phyloP scores from a whole-genome alignment of 768 basidiomycete genomes.

The Mycena amicta region DNA sequence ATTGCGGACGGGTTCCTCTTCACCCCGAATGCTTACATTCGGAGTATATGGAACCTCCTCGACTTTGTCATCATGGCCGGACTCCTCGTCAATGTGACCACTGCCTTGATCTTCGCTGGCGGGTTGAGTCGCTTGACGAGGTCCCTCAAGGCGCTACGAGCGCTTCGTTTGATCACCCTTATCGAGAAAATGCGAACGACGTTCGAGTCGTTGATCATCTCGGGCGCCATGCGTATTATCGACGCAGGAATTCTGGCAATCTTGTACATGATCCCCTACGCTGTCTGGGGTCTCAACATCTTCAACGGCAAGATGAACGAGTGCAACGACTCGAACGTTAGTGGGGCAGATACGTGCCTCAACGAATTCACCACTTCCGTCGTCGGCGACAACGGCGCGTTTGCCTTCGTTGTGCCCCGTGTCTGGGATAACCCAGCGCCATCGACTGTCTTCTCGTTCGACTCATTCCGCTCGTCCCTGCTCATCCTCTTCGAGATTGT shows the following conservation, averaged over 20 bases:
- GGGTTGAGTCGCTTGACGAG: constrained; percentile 82
- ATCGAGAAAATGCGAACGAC: constrained; percentile 85
- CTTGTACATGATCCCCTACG: constrained; percentile 90
- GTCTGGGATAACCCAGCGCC: constrained; percentile 89
- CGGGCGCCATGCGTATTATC: constrained; percentile 80
- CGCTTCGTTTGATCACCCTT: constrained; percentile 87
- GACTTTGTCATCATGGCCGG: constrained; percentile 86
- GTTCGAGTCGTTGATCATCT: constrained; percentile 84
- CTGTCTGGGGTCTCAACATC: constrained; percentile 93
- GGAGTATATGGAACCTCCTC: constrained; percentile 89
- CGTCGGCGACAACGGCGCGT: constrained; percentile 48
- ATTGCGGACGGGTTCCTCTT: constrained; percentile 91
- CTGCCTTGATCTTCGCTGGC: constrained; percentile 72
- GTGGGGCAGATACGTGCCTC: constrained; percentile 65
- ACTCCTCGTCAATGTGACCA: constrained; percentile 72
- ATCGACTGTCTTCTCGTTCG: constrained; percentile 86
- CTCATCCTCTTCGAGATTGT: constrained; percentile 96
- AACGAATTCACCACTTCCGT: constrained; percentile 74
- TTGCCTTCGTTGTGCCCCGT: constrained; percentile 76
- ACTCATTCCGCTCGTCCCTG: constrained; percentile 79
- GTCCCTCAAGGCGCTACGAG: constrained; percentile 84
- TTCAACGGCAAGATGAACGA: constrained; percentile 82
- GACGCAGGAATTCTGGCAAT: constrained; percentile 90
- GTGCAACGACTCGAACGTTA: constrained; percentile 72
- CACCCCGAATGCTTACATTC: constrained; percentile 89